Base-by-base conservation (phyloP, 371 early-diverging fungal species). In the Nematocida major region DNA sequence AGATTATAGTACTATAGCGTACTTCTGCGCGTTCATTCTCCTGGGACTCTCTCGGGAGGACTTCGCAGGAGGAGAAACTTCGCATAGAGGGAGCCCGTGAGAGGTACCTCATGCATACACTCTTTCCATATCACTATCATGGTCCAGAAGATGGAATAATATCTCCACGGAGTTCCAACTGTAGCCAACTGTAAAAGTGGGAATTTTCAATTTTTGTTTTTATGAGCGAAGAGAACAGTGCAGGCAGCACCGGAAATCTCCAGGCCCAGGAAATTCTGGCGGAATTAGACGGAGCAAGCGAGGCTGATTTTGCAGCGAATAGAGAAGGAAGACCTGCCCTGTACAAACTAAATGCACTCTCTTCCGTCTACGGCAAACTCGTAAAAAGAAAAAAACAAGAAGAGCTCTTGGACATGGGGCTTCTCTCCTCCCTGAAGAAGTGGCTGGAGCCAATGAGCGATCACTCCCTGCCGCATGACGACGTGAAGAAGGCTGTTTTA, bases 361-460 rank as follows among this genome's bases (percentile, higher is more conserved):
- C 88, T 9, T 85, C 85, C 34, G 89, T 91, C 15, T 85, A 86
- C 28, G 84, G 68, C 11, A 87, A 87, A 68, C 83, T 93, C 61
- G 85, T 88, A 80, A 91, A 91, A 87, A 88, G 86, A 30, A 86
- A 67, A 1, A 34, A 67, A 40, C 59, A 82, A 38, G 66, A 77
- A 28, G 45, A 65, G 20, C 65, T 79, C 2, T 48, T 97, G 65
- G 94, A 95, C 57, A 89, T 90, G 77, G 89, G 90, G 59, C 88
- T 96, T 20, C 84, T 96, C 65, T 89, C 89, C 38, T 88, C 89
- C 18, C 89, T 97, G 73, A 89, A 89, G 65, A 80, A 89, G 26
- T 97, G 96, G 97, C 87, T 97, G 28, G 96, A 95, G 81, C 96
- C 97, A 30, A 85, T 95, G 32, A 89, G 91, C 39, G 96, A 96